phyloP scores from a whole-genome alignment of 148 eudicot species.

The Rhododendron ferrugineum region DNA sequence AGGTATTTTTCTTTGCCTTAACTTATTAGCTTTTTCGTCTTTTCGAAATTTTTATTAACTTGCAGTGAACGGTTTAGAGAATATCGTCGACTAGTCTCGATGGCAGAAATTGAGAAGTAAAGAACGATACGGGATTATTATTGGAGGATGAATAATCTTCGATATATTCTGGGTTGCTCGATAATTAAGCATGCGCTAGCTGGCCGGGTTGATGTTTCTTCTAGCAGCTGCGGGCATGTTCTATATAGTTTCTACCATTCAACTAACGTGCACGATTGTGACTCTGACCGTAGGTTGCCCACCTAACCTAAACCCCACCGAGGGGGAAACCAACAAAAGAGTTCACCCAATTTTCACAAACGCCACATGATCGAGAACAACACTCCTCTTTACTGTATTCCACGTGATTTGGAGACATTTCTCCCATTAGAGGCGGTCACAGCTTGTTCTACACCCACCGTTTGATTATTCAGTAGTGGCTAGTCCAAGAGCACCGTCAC shows the following conservation, averaged over 20 bases:
- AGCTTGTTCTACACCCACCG: not conserved
- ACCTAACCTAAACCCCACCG: not conserved
- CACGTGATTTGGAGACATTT: not conserved
- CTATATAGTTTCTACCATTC: not conserved
- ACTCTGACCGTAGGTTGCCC: not conserved
- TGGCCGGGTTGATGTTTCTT: too few species aligned
- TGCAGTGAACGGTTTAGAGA: not conserved
- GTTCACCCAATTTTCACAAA: not conserved
- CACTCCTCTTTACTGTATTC: not conserved
- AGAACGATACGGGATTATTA: too few species aligned
- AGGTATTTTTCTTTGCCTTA: not conserved
- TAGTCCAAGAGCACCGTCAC: too few species aligned
- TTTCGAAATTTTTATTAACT: not conserved
- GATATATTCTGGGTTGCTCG: not conserved
- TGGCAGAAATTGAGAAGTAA: not conserved
- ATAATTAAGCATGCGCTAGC: not conserved
- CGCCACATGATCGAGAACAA: not conserved
- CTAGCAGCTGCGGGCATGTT: too few species aligned
- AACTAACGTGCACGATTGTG: not conserved
- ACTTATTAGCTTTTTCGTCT: not conserved
- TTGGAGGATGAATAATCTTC: not conserved
- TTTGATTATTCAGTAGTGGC: too few species aligned
- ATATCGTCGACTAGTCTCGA: not conserved
- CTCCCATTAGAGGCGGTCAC: not conserved
- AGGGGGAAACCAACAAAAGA: not conserved